Percentiles rank a stretch among this genome's conserved stretches.
These are phyloP conservation scores for Trametes pubescens DNA, from an alignment of 1,284 basidiomycete species.

Conservation along the genomic window DNA sequence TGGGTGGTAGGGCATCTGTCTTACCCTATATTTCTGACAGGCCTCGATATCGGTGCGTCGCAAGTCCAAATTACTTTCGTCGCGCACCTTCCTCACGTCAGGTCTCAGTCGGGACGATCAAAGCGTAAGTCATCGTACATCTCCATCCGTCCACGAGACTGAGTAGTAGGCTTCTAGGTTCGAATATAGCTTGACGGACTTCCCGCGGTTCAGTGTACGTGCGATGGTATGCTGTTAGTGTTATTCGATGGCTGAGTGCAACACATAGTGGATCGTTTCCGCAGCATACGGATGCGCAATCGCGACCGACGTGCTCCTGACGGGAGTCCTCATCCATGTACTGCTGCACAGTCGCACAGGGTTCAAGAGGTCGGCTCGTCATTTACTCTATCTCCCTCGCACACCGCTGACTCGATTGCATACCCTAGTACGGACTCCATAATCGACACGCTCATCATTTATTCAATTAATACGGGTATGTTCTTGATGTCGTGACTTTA, in stretches of 20 bases:
- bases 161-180: not conserved
- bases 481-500: too few species aligned
- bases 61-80: not conserved
- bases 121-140: not conserved
- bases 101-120: not conserved
- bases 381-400: not conserved
- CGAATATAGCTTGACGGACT: constrained; percentile 2
- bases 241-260: not conserved
- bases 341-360: constrained; percentile 10
- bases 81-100: not conserved
- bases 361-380: not conserved
- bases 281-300: constrained; percentile 11
- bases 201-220: constrained; percentile 12
- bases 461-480: too few species aligned
- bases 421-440: too few species aligned
- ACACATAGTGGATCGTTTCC: constrained; percentile 8
- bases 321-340: constrained; percentile 6
- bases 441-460: too few species aligned
- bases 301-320: constrained; percentile 10
- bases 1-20: too few species aligned
- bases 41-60: constrained; percentile 9
- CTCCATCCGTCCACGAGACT: not conserved
- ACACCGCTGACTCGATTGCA: not conserved
- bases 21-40: not conserved
- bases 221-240: not conserved